phyloP scores from a whole-genome alignment of 805 yeast species.

The Tetrapisispora namnaoensis region DNA sequence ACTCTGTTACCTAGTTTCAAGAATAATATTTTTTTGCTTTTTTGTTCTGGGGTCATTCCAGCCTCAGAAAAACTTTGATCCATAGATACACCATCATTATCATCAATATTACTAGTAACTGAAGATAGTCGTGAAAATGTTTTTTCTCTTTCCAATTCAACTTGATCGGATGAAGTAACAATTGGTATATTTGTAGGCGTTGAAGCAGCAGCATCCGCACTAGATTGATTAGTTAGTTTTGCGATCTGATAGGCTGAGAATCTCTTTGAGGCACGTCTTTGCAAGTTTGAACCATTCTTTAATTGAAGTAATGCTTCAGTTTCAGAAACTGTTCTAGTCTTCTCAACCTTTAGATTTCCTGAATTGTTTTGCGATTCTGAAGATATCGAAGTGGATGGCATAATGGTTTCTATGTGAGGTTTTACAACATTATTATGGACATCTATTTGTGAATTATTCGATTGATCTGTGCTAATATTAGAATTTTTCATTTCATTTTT shows the following conservation, averaged over 20 bases:
- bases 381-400: neutral
- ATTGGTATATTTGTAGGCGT: neutral
- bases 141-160: neutral
- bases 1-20: constrained; percentile 44
- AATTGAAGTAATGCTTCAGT: constrained; percentile 64
- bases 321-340: constrained; percentile 6
- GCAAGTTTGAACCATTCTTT: constrained; percentile 74
- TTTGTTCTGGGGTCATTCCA: neutral
- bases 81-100: neutral
- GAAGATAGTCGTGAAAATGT: neutral
- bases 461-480: neutral
- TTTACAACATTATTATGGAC: neutral
- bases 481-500: neutral
- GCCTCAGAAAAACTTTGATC: neutral
- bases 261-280: constrained; percentile 86
- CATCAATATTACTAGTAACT: neutral
- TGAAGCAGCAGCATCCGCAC: constrained; percentile 15
- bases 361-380: constrained; percentile 6
- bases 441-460: neutral
- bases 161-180: neutral
- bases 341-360: neutral
- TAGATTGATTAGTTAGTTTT: constrained; percentile 45
- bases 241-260: constrained; percentile 91
- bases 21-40: constrained; percentile 29
- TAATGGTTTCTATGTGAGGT: neutral